Base-by-base conservation (phyloP, 352 stramenopile genomes). In the Phytophthora multivora region DNA sequence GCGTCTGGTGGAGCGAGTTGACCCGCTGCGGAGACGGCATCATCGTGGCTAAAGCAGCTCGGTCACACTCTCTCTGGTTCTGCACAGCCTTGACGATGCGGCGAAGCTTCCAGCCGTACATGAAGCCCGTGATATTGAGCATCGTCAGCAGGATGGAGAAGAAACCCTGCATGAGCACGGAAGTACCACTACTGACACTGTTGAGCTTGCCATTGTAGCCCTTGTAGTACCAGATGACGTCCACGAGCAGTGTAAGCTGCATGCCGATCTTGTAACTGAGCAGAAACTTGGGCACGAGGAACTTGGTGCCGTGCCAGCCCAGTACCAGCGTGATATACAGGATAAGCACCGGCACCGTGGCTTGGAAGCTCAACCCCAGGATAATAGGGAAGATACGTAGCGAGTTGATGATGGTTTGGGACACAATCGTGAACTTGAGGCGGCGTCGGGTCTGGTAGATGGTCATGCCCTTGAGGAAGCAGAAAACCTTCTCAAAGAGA, bases 261-360 rank as follows among this genome's bases (percentile, higher is more conserved):
- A 96, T 96, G 45, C 88, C 88, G 38, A 96, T 89, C 65, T 96
- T 96, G 79, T 95, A 96, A 51, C 90, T 82, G 21, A 96, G 75
- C 53, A 96, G 59, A 58, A 93, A 96, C 55, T 90, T 89, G 35
- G 84, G 82, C 23, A 89, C 80, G 18, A 96, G 72, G 69, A 94
- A 94, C 51, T 93, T 95, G n/a, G 80, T 89, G 51, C 88, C 88
- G 63, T 96, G 88, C 88, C 88, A 96, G 7, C 88, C 88, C 55
- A 96, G 75, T 60, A 96, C 86, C 18, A 96, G 62, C 33, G 88
- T 96, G 25, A 95, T 63, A 57, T 94, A 95, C 71, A 96, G 69
- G 56, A 96, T 94, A 43, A 92, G 63, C 57, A 96, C 80, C 11
- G 88, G 88, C 26, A 96, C 25, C 7, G 86, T 95, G 26, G 88